phyloP scores from a whole-genome alignment of 2,329 filamentous ascomycete genomes.

The Phoma herbarum region DNA sequence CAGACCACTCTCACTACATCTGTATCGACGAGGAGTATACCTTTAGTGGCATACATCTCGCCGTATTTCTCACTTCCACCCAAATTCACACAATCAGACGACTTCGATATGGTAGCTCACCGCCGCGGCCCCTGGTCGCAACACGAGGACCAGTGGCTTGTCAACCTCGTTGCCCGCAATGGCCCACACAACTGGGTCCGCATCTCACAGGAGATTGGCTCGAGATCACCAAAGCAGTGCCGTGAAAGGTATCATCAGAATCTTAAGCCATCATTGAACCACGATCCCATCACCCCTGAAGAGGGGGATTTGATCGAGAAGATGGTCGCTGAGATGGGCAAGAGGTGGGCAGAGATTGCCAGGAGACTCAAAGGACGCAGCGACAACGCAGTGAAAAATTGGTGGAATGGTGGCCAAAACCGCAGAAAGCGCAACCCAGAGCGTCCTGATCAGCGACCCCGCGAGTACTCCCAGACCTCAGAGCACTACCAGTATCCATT shows the following conservation, averaged over 20 bases:
- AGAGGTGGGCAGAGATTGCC: slow-evolving; percentile 93
- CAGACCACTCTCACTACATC: background rate
- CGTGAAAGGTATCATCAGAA: slow-evolving; percentile 95
- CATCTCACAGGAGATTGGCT: slow-evolving; percentile 78
- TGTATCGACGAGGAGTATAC: slow-evolving; percentile 1
- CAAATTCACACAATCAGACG: slow-evolving; percentile 12
- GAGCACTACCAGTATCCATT: slow-evolving; percentile 45
- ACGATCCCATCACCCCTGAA: slow-evolving; percentile 81
- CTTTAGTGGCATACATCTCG: slow-evolving; percentile 15
- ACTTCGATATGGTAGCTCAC: slow-evolving; percentile 60
- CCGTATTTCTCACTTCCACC: background rate
- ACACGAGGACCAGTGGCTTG: slow-evolving; percentile 75
- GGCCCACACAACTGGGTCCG: slow-evolving; percentile 89
- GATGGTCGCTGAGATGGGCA: slow-evolving; percentile 79
- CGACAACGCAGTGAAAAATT: slow-evolving; percentile 97
- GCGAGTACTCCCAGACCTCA: slow-evolving; percentile 44
- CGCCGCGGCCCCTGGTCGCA: slow-evolving; percentile 86
- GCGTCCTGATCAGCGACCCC: slow-evolving; percentile 38
- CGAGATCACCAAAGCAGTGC: slow-evolving; percentile 91
- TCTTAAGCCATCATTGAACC: slow-evolving; percentile 80
- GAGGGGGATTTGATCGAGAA: slow-evolving; percentile 77
- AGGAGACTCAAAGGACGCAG: slow-evolving; percentile 82
- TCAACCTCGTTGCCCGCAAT: slow-evolving; percentile 74
- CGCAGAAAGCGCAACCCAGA: slow-evolving; percentile 64
- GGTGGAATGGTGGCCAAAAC: slow-evolving; percentile 96